phyloP scores from a whole-genome alignment of 257 asterid species.

The Rehmannia glutinosa region DNA sequence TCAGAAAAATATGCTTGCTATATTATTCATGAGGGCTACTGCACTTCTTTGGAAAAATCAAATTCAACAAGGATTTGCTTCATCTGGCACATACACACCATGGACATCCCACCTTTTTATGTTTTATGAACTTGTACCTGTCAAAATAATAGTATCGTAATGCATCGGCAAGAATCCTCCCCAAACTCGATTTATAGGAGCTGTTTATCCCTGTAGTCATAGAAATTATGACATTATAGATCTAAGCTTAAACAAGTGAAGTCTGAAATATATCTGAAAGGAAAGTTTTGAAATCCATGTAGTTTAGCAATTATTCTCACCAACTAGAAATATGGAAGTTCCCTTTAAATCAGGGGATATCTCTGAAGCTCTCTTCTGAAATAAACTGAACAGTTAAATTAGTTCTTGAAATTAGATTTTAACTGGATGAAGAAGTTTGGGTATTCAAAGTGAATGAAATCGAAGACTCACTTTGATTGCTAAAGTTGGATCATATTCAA shows the following conservation, averaged over 20 bases:
- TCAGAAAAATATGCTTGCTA: neutral
- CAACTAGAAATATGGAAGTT: constrained; percentile 78
- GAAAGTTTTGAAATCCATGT: neutral
- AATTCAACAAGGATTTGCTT: no score
- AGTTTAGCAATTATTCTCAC: constrained; percentile 37
- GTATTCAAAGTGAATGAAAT: constrained; percentile 3
- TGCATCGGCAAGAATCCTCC: constrained; percentile 72
- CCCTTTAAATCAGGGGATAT: constrained; percentile 71
- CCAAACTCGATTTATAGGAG: constrained; percentile 65
- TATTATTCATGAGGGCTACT: no score
- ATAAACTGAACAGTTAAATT: constrained; percentile 30
- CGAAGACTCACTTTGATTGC: constrained; percentile 55
- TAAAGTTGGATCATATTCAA: constrained; percentile 38
- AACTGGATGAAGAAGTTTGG: neutral
- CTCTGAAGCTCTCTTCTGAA: constrained; percentile 70
- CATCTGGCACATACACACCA: no score
- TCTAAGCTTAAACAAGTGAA: neutral
- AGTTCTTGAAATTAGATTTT: constrained; percentile 12
- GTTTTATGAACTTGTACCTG: constrained; percentile 39
- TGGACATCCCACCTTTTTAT: neutral
- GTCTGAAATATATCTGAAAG: neutral
- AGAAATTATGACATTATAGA: neutral
- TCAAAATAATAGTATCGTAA: constrained; percentile 79
- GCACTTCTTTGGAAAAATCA: no score
- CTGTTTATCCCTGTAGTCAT: constrained; percentile 54